Base-by-base conservation (phyloP, 306 rosid genomes). In the Trifolium dubium region DNA sequence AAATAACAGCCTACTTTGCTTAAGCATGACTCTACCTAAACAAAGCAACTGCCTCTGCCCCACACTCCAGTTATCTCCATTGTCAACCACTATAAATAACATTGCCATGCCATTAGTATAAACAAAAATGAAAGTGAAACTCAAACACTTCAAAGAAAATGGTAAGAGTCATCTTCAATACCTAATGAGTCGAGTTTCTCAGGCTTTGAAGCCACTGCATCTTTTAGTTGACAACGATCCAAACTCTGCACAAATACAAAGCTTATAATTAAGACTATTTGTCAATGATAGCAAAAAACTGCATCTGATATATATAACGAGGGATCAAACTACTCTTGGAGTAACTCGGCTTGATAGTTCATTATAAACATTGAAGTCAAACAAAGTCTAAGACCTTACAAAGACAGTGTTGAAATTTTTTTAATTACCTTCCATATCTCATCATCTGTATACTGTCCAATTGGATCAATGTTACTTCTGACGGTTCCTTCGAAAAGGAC, bases 61-160 rank as follows among this genome's bases (percentile, higher is more conserved):
- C 75, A 94, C 99, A 49, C 99, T 94, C 99, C 99, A 94, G 72
- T 94, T 94, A 72, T 90, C 99, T 76, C 99, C 99, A 58, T 81
- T 80, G 67, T 92, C 93, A 60, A 83, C 92, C 85, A 92, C 99
- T 94, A 44, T 2, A 35, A 79, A 55, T 23, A 69, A n/a, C 50
- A 61, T 46, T 69, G 14, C 5, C 69, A 74, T 13, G 37, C 3
- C 23, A 43, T 65, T 43, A 65, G 70, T 11, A 65, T 10, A 39
- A 64, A 14, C 44, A 12, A 56, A 65, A 56, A 12, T 59, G 63
- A 34, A 68, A 65, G 51, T 59, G 51, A 56, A 43, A 73, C 40
- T 67, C 41, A 72, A 74, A 35, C 7, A 72, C 62, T 54, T 56
- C 55, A 29, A 6, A 40, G 56, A 64, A 76, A 75, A 61, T 67